Conservation (phyloP, 2,329 filamentous ascomycete genomes). For the Penicillium sp. region DNA sequence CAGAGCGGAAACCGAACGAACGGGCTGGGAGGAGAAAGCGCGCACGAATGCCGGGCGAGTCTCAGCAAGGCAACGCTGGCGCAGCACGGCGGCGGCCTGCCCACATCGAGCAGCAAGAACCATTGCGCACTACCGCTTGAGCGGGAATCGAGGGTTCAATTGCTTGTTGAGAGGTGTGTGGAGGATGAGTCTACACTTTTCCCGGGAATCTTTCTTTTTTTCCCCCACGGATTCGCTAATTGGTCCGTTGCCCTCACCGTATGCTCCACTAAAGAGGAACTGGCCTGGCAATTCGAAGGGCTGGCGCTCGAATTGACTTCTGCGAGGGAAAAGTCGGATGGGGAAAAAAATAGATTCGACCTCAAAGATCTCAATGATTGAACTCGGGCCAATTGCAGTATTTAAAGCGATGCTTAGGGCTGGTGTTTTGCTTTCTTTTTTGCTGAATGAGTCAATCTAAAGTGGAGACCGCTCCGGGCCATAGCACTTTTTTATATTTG, state of each 20-base stretch:
- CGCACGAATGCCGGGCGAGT: constrained; percentile 39
- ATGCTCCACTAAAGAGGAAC: constrained; percentile 21
- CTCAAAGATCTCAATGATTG: neutral
- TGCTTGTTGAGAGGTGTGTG: constrained; percentile 19
- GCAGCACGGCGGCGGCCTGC: constrained; percentile 44
- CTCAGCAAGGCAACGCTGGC: constrained; percentile 45
- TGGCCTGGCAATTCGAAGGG: neutral
- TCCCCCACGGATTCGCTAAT: constrained; percentile 22
- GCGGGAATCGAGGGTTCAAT: constrained; percentile 24
- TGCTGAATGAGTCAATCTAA: constrained; percentile 30
- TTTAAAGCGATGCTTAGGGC: neutral
- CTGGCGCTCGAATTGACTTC: no score
- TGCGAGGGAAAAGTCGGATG: neutral
- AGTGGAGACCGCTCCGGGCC: constrained; percentile 3
- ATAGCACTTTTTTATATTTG: neutral
- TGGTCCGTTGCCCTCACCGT: constrained; percentile 26
- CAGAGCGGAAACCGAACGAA: constrained; percentile 35
- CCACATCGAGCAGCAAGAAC: constrained; percentile 49
- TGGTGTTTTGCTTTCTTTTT: constrained; percentile 1
- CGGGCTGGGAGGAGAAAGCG: constrained; percentile 40
- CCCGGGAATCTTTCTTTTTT: constrained; percentile 30
- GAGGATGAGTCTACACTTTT: constrained; percentile 23
- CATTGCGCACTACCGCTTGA: constrained; percentile 41
- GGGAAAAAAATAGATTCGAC: neutral
- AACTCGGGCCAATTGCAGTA: neutral